These are phyloP conservation scores for Suillus occidentalis DNA, from an alignment of 768 basidiomycete species.

Conservation along the genomic window DNA sequence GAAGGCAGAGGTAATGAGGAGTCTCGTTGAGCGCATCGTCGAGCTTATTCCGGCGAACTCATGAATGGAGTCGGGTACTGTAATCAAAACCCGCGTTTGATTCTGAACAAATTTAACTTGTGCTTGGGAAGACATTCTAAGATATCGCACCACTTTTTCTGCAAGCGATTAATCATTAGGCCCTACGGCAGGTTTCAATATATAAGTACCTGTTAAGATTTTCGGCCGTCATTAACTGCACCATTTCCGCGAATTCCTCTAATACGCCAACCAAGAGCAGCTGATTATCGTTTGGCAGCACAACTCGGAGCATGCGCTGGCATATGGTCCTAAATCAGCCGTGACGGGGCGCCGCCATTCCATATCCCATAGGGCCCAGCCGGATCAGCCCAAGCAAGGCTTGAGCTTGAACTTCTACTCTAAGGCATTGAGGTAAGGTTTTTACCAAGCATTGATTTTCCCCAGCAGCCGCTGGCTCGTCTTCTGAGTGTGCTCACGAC, in stretches of 20 bases:
- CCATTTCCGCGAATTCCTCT: not conserved
- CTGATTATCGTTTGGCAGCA: not conserved
- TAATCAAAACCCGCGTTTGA: not conserved
- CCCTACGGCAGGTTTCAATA: not conserved
- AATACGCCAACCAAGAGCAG: not conserved
- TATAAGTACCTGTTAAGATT: not conserved
- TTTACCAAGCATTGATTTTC: not conserved
- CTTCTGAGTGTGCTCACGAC: not conserved
- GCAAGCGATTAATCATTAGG: constrained; percentile 3
- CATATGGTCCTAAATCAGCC: constrained; percentile 2
- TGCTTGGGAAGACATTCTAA: not conserved
- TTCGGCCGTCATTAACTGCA: not conserved
- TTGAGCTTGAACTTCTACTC: not conserved
- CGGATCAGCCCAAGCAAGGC: not conserved
- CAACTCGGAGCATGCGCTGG: not conserved
- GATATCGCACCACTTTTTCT: not conserved
- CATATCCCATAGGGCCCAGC: not conserved
- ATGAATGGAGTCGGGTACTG: not conserved
- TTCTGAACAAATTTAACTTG: not conserved
- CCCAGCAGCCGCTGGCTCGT: not conserved
- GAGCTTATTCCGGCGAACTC: constrained; percentile 30
- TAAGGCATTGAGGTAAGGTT: constrained; percentile 3
- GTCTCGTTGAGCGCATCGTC: constrained; percentile 66
- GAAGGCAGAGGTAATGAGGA: constrained; percentile 73
- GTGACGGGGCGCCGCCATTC: constrained; percentile 8